Evolutionary conservation across 2,329 filamentous ascomycete genomes (phyloP).

Genomic region (Cylindrodendrum hubeiense): DNA sequence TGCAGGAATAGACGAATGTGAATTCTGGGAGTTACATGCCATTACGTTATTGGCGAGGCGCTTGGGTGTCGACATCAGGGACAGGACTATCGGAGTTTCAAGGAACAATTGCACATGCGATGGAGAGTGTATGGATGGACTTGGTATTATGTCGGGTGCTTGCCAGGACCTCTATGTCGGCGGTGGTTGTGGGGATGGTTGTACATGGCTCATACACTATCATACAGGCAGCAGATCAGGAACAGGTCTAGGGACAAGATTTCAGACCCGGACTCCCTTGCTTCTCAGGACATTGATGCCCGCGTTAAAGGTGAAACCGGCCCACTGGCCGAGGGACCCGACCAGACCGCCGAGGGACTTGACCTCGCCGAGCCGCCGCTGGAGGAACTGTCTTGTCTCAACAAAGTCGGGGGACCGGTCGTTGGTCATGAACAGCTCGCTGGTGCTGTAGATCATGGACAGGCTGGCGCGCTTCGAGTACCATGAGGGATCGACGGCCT

Average conservation of each 20-base stretch:
- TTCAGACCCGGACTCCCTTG: constrained; percentile 84
- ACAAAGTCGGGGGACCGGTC: constrained; percentile 79
- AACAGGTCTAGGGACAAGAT: background rate
- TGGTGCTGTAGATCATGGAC: constrained; percentile 73
- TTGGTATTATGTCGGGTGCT: constrained; percentile 30
- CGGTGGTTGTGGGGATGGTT: constrained; percentile 24
- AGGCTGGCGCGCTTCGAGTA: constrained; percentile 75
- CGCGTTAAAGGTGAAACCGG: constrained; percentile 83
- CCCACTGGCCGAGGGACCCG: constrained; percentile 78
- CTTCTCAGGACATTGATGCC: constrained; percentile 87
- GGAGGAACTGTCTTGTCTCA: constrained; percentile 85
- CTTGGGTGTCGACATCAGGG: constrained; percentile 23
- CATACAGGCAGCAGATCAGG: constrained; percentile 30
- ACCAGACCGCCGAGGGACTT: constrained; percentile 72
- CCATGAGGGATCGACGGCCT: constrained; percentile 86
- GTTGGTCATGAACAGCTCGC: constrained; percentile 95
- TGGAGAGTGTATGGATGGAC: constrained; percentile 17
- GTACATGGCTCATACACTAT: constrained; percentile 44
- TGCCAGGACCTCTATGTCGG: constrained; percentile 27
- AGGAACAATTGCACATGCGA: constrained; percentile 26
- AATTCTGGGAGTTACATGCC: constrained; percentile 26
- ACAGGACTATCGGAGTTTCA: constrained; percentile 27
- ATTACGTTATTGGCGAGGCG: constrained; percentile 22
- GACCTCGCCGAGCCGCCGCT: constrained; percentile 79
- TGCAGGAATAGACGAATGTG: constrained; percentile 7